Evolutionary conservation across 2,329 filamentous ascomycete species (phyloP), one percentile per base, ranked within the genome.

Genomic region (Paecilomyces dactylethromorphus): DNA sequence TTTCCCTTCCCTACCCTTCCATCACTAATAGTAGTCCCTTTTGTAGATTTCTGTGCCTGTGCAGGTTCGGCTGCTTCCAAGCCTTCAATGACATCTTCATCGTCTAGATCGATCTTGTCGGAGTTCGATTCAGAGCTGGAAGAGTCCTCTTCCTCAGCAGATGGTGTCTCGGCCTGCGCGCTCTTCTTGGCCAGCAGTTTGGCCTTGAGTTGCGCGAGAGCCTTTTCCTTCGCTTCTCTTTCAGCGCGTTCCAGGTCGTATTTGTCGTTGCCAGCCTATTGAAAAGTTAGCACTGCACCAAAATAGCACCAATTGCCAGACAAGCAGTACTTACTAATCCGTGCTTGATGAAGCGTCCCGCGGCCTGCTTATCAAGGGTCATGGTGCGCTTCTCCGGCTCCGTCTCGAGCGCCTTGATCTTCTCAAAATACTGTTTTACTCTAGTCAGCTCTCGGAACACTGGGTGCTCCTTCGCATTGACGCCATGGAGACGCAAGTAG

Each of bases 341-440:
- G 60, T 90, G 85, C 70, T 88, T 91, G 67, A 99, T 87, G 60
- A 99, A 90, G 55, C 93, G 84, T 56, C 84, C 85, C 13, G 91
- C 90, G 5, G 91, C 92, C 64, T 85, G 84, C 66, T 89, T 92
- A 69, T 97, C 83, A 24, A 89, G 69, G 22, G 74, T 84, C 62
- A 90, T 77, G 1, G 78, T 82, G 32, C 82, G 81, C 68, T 84
- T 79, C 56, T 78, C 74, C 3, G 82, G 81, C 1, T 84, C 83
- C 6, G 80, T 82, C 74, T 97, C 92, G 2, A 86, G 83, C 13
- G 81, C 79, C 70, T 94, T 91, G 72, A 97, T 93, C 79, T 97
- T 99, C 60, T 84, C 86, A 76, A 96, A 96, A 74, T 97, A 97
- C 71, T 92, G 89, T 74, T 88, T 91, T 57, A 97, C 87, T 58